Evolutionary conservation across 2,329 filamentous ascomycete species (phyloP).

Genomic region (Dactylellina drechsleri): DNA sequence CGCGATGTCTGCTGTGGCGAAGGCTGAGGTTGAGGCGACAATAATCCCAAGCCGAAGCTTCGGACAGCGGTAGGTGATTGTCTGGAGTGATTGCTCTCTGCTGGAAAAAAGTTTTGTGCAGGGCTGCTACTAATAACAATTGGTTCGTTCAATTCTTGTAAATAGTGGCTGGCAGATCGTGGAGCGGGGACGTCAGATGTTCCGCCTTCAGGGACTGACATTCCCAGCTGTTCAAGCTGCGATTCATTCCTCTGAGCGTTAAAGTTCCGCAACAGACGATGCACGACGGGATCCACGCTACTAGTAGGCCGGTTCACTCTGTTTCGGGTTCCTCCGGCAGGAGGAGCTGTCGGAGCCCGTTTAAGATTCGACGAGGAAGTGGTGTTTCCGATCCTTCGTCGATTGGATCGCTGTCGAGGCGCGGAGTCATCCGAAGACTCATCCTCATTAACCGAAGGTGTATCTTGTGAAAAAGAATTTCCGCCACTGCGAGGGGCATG

Average conservation of each 20-base stretch:
- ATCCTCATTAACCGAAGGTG: slow-evolving; percentile 53
- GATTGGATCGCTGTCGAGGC: slow-evolving; percentile 38
- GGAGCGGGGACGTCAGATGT: slow-evolving; percentile 3
- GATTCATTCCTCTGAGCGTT: slow-evolving; percentile 51
- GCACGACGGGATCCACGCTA: slow-evolving; percentile 40
- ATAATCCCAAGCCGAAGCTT: neutral
- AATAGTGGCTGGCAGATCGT: slow-evolving; percentile 38
- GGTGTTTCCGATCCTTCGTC: slow-evolving; percentile 35
- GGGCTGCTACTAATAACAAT: slow-evolving; percentile 49
- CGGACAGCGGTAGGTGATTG: neutral
- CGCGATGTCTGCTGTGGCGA: neutral
- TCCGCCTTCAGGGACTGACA: slow-evolving; percentile 21
- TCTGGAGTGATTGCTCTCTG: slow-evolving; percentile 2
- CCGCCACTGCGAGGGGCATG: slow-evolving; percentile 51
- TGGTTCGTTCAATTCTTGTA: slow-evolving; percentile 48
- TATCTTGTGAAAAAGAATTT: slow-evolving; percentile 54
- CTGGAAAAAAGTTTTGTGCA: slow-evolving; percentile 18
- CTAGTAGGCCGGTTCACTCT: slow-evolving; percentile 6
- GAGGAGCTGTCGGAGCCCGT: slow-evolving; percentile 37
- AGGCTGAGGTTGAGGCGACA: neutral
- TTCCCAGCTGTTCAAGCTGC: slow-evolving; percentile 41
- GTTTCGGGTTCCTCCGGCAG: slow-evolving; percentile 11
- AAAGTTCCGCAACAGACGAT: slow-evolving; percentile 42
- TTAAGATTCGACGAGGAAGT: slow-evolving; percentile 49
- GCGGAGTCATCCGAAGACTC: slow-evolving; percentile 51